Conservation (phyloP, 2,329 filamentous ascomycete species). For the Hypoxylon sp. region DNA sequence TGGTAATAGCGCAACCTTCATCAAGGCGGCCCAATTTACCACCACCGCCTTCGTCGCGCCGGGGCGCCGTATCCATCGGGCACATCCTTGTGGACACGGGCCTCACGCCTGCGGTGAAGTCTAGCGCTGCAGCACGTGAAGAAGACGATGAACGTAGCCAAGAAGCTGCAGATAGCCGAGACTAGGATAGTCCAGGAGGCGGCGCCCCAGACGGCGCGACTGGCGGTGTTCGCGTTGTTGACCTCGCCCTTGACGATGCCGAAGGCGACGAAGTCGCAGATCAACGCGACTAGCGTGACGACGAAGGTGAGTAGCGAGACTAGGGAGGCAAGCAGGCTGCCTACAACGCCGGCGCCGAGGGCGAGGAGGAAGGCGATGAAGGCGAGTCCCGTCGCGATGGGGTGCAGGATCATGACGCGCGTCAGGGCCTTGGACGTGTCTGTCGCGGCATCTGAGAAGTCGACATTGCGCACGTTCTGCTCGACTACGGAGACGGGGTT, state of each 20-base stretch:
- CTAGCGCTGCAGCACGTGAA: slow-evolving; percentile 72
- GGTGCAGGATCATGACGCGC: slow-evolving; percentile 62
- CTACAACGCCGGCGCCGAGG: slow-evolving; percentile 61
- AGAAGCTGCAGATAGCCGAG: slow-evolving; percentile 67
- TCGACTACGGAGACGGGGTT: slow-evolving; percentile 47
- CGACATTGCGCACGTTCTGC: slow-evolving; percentile 42
- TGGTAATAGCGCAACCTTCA: neutral
- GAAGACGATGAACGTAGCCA: slow-evolving; percentile 71
- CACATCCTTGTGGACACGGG: slow-evolving; percentile 42
- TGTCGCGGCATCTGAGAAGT: slow-evolving; percentile 56
- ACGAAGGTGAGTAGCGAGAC: slow-evolving; percentile 59
- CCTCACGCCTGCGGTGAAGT: slow-evolving; percentile 58
- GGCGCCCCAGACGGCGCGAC: slow-evolving; percentile 64
- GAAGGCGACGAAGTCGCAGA: slow-evolving; percentile 63
- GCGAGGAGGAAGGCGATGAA: slow-evolving; percentile 64
- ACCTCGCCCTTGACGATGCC: slow-evolving; percentile 53
- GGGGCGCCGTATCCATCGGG: slow-evolving; percentile 51
- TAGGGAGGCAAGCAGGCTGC: slow-evolving; percentile 59
- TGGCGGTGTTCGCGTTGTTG: slow-evolving; percentile 41
- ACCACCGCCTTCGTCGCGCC: slow-evolving; percentile 24
- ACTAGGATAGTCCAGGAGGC: slow-evolving; percentile 73
- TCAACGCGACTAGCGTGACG: slow-evolving; percentile 60
- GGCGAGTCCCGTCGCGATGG: slow-evolving; percentile 52
- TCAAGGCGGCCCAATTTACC: slow-evolving; percentile 4
- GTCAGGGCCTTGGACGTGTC: slow-evolving; percentile 60